phyloP scores from a whole-genome alignment of 2,329 filamentous ascomycete genomes.

The Lachnellula occidentalis region DNA sequence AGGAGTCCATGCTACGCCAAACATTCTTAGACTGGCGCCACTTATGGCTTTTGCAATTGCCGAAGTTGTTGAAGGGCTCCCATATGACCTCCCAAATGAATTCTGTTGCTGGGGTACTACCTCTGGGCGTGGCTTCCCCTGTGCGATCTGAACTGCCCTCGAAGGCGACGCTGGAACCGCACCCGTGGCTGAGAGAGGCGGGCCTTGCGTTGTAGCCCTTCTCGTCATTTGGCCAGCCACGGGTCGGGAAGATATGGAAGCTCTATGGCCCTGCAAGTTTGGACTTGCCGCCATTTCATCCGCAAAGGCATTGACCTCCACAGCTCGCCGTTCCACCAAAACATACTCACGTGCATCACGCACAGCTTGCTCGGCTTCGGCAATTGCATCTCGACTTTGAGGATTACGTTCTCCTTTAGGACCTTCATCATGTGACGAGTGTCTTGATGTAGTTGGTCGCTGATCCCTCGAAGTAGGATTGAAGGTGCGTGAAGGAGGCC shows the following conservation, averaged over 20 bases:
- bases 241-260: slow-evolving; percentile 46
- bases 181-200: slow-evolving; percentile 62
- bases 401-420: slow-evolving; percentile 20
- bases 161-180: slow-evolving; percentile 62
- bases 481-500: slow-evolving; percentile 23
- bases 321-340: slow-evolving; percentile 86
- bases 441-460: slow-evolving; percentile 11
- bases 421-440: slow-evolving; percentile 22
- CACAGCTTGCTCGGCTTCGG: slow-evolving; percentile 61
- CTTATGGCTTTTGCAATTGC: slow-evolving; percentile 93
- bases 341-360: slow-evolving; percentile 94
- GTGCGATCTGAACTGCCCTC: slow-evolving; percentile 67
- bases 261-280: slow-evolving; percentile 34
- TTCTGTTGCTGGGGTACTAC: slow-evolving; percentile 62
- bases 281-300: slow-evolving; percentile 89
- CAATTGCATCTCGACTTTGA: slow-evolving; percentile 51
- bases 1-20: slow-evolving; percentile 65
- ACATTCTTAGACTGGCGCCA: slow-evolving; percentile 74
- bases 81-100: slow-evolving; percentile 63
- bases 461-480: slow-evolving; percentile 9
- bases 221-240: slow-evolving; percentile 62
- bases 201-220: slow-evolving; percentile 72
- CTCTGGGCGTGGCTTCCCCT: slow-evolving; percentile 58
- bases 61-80: slow-evolving; percentile 73
- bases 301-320: slow-evolving; percentile 95